phyloP scores from a whole-genome alignment of 495 filamentous ascomycete species.

The Neurospora hispaniola region DNA sequence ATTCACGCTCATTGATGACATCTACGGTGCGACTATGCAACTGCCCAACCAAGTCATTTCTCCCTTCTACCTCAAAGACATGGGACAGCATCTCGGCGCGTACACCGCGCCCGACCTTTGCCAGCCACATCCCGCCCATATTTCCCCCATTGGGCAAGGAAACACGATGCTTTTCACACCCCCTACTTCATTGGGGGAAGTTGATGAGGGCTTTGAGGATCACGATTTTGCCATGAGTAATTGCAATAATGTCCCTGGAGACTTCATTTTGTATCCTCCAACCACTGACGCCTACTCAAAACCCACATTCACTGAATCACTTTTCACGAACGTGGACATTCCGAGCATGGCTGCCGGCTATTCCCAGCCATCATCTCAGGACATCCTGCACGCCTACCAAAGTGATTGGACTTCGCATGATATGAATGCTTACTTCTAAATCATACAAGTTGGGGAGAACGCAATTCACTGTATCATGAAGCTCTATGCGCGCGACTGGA shows the following conservation, averaged over 20 bases:
- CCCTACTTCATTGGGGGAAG: constrained; percentile 30
- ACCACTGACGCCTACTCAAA: constrained; percentile 14
- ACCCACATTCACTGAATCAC: constrained; percentile 21
- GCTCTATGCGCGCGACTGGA: background rate
- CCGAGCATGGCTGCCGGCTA: constrained; percentile 29
- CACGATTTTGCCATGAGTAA: constrained; percentile 15
- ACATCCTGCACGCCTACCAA: constrained; percentile 23
- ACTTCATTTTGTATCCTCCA: constrained; percentile 25
- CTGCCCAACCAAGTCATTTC: constrained; percentile 28
- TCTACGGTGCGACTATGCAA: constrained; percentile 41
- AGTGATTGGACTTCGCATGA: constrained; percentile 34
- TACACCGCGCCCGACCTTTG: constrained; percentile 24
- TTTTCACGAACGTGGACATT: constrained; percentile 25
- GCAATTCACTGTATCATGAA: background rate
- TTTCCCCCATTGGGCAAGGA: constrained; percentile 53
- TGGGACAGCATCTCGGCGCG: constrained; percentile 23
- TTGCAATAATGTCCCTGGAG: constrained; percentile 10
- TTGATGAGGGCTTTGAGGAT: constrained; percentile 41
- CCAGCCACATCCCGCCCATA: constrained; percentile 34
- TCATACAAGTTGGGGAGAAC: background rate
- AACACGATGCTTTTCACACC: constrained; percentile 57
- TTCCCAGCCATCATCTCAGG: constrained; percentile 32
- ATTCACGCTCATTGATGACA: constrained; percentile 42
- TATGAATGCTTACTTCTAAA: constrained; percentile 16
- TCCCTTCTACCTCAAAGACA: constrained; percentile 28